phyloP scores from a whole-genome alignment of 495 filamentous ascomycete species.

The Podospora appendiculata region DNA sequence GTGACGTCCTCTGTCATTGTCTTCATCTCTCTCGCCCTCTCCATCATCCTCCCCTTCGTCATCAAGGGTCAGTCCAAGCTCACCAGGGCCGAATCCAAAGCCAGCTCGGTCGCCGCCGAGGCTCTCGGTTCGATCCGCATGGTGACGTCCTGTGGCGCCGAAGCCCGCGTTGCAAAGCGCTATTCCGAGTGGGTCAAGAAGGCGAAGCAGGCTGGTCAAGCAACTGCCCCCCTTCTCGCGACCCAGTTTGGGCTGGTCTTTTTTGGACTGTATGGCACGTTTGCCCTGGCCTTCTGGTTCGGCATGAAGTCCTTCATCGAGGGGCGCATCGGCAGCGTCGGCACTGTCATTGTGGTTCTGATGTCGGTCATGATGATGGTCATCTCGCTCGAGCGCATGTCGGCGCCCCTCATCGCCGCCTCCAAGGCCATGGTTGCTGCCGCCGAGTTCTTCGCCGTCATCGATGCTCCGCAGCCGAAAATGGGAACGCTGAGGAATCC shows the following conservation, averaged over 20 bases:
- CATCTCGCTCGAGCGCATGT: conserved; percentile 42
- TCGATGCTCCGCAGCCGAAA: conserved; percentile 45
- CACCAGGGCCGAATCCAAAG: conserved; percentile 38
- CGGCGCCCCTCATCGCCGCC: conserved; percentile 42
- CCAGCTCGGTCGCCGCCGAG: conserved; percentile 52
- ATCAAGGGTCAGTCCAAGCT: conserved; percentile 41
- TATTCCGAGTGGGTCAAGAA: conserved; percentile 52
- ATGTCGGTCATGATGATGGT: conserved; percentile 52
- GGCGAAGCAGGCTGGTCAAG: conserved; percentile 43
- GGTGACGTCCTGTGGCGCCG: conserved; percentile 57
- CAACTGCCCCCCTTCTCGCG: conserved; percentile 38
- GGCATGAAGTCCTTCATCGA: conserved; percentile 35
- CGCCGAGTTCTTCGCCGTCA: conserved; percentile 48
- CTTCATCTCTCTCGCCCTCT: conserved; percentile 46
- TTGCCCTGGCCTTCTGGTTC: conserved; percentile 47
- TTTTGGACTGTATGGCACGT: conserved; percentile 35
- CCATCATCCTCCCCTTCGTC: conserved; percentile 50
- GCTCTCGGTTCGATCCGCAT: conserved; percentile 49
- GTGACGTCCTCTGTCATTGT: conserved; percentile 50
- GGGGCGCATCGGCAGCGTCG: conserved; percentile 31
- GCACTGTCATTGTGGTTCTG: conserved; percentile 43
- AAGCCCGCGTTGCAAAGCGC: conserved; percentile 40
- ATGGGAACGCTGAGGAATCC: conserved; percentile 33
- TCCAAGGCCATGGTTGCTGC: conserved; percentile 49
- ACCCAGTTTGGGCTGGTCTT: conserved; percentile 32